Conservation (phyloP, 176 grass and related monocot species). For the Leersia perrieri region DNA sequence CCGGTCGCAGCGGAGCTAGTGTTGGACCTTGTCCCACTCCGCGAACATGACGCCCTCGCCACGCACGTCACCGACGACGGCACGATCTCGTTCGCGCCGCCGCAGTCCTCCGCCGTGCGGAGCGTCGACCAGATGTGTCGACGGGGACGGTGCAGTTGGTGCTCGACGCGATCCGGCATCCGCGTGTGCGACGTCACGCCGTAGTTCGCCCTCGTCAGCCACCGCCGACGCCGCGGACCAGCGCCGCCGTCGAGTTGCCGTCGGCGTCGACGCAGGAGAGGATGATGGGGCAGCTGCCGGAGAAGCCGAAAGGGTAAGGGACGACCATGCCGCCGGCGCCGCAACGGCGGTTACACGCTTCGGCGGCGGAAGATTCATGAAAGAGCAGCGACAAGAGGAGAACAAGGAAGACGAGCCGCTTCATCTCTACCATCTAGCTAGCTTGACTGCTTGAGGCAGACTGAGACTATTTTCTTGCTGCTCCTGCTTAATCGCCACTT, state of each 20-base stretch:
- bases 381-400: too few relatives aligned
- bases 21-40: background rate
- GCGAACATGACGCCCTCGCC: background rate
- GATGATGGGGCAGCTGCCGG: conserved; percentile 30
- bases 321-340: background rate
- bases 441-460: too few relatives aligned
- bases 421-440: too few relatives aligned
- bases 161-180: background rate
- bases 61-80: conserved; percentile 33
- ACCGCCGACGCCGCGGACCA: background rate
- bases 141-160: background rate
- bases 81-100: background rate
- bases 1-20: background rate
- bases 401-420: too few relatives aligned
- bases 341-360: too few relatives aligned
- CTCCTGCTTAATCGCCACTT: too few relatives aligned
- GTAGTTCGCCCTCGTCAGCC: conserved; percentile 38
- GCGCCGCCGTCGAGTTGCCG: background rate
- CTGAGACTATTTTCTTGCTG: too few relatives aligned
- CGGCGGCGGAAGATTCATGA: too few relatives aligned
- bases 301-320: conserved; percentile 72
- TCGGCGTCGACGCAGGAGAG: conserved; percentile 27
- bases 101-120: background rate
- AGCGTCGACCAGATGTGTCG: background rate
- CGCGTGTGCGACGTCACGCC: conserved; percentile 30